These are phyloP conservation scores for Tolypocladium inflatum DNA, from an alignment of 2,329 filamentous ascomycete genomes.

Conservation along the genomic window DNA sequence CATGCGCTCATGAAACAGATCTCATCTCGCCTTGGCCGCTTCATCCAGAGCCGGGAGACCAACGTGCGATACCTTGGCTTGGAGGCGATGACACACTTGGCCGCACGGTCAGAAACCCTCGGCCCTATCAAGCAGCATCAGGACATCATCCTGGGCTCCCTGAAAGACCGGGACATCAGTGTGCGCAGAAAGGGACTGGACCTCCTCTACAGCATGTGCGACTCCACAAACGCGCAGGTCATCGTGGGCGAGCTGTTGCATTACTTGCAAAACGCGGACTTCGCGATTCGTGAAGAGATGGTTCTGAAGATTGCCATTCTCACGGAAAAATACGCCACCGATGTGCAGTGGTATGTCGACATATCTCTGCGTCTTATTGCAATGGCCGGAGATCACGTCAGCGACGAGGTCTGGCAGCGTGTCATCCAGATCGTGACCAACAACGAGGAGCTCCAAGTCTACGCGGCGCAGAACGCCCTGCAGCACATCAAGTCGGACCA, in stretches of 20 bases:
- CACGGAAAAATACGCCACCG: slow-evolving; percentile 96
- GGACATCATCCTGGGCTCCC: slow-evolving; percentile 85
- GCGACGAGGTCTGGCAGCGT: slow-evolving; percentile 97
- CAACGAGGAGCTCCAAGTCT: slow-evolving; percentile 95
- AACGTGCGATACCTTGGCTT: slow-evolving; percentile 94
- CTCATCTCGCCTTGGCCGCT: slow-evolving; percentile 80
- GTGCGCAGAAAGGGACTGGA: slow-evolving; percentile 93
- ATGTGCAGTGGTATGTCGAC: slow-evolving; percentile 98
- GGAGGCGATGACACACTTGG: slow-evolving; percentile 97
- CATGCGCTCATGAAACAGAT: slow-evolving; percentile 94
- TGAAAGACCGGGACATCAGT: slow-evolving; percentile 94
- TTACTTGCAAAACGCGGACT: slow-evolving; percentile 93
- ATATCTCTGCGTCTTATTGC: slow-evolving; percentile 90
- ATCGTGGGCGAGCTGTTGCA: slow-evolving; percentile 91
- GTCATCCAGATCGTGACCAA: slow-evolving; percentile 99
- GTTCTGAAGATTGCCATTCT: slow-evolving; percentile 97
- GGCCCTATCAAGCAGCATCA: slow-evolving; percentile 98
- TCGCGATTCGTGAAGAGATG: slow-evolving; percentile 98
- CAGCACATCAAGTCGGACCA: slow-evolving; percentile 88
- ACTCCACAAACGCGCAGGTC: slow-evolving; percentile 83
- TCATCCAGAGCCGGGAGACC: slow-evolving; percentile 93
- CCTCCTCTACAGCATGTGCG: slow-evolving; percentile 98
- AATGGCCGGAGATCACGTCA: slow-evolving; percentile 96
- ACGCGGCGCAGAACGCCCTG: slow-evolving; percentile 86
- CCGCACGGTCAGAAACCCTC: slow-evolving; percentile 83